Base-by-base conservation (phyloP, 1,139 yeast species). In the Debaryomyces subglobosus region DNA sequence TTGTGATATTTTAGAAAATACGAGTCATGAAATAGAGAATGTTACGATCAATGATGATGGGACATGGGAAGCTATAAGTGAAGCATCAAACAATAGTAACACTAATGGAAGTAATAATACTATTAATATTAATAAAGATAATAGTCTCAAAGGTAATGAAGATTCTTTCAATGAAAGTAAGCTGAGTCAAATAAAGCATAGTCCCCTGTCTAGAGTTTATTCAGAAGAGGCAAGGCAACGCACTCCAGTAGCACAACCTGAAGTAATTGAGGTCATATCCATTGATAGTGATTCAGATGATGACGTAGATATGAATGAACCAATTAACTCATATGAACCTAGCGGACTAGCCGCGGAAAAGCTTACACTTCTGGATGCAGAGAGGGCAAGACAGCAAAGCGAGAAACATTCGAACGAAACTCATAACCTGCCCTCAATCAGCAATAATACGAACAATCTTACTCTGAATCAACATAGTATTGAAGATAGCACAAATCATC, bases 1-100 rank as follows among this genome's bases (percentile, higher is more conserved):
- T 36, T 57, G 65, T 39, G 84, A 81, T 12, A 77, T 86, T 37
- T 56, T 86, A 13, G 58, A 68, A 1, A 54, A 60, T 4, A 79
- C 82, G 0, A 59, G 62, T 10, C 76, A 69, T 3, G 79, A 75
- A 20, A 75, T 76, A 3, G 89, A 85, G 39, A 72, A 71, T 25
- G 83, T 86, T 7, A 78, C 76, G 44, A 68, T 87, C 20, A 72
- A 77, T 24, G 64, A 69, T 2, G 84, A 85, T 60, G 92, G 92
- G 0, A 56, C 75, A 0, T 86, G 91, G 90, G 63, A 61, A 6
- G 30, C 41, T 12, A 27, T 18, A n/a, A 21, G 18, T 4, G 46
- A 29, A 6, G 16, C 29, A 1, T 29, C 35, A 4, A 36, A 20
- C 30, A 36, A 20, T n/a, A 27, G 13, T 13, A 27, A 27, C 13